Conservation (phyloP, 495 filamentous ascomycete genomes). For the Penicillium bovifimosum region DNA sequence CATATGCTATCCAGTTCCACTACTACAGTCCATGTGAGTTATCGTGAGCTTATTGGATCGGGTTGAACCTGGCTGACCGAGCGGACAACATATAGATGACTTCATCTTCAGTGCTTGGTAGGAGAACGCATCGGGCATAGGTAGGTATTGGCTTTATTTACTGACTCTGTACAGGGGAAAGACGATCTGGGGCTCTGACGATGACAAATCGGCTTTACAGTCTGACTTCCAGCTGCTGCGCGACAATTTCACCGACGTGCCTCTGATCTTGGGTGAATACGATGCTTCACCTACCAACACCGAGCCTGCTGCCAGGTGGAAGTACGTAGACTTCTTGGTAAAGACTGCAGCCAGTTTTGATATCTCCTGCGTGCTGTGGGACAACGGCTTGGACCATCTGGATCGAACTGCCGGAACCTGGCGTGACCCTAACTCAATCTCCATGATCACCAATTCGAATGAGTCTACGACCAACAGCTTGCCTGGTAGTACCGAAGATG, state of each 20-base stretch:
- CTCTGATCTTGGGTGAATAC: conserved; percentile 57
- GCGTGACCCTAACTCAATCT: conserved; percentile 45
- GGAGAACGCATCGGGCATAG: not conserved
- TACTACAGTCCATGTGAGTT: conserved; percentile 55
- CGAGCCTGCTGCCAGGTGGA: conserved; percentile 53
- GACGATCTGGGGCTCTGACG: conserved; percentile 53
- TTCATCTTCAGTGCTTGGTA: conserved; percentile 48
- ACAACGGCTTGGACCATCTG: conserved; percentile 45
- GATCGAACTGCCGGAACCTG: conserved; percentile 42
- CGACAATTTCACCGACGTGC: conserved; percentile 49
- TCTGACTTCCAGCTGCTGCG: conserved; percentile 47
- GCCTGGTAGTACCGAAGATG: conserved; percentile 48
- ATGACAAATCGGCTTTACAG: conserved; percentile 46
- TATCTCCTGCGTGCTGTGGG: conserved; percentile 51
- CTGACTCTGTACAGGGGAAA: conserved; percentile 41
- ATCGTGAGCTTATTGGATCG: not conserved
- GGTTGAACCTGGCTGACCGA: not conserved
- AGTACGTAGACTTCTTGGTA: conserved; percentile 52
- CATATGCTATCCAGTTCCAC: conserved; percentile 59
- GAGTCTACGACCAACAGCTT: conserved; percentile 46
- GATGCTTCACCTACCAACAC: conserved; percentile 42
- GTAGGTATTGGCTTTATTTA: not conserved
- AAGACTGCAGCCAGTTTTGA: conserved; percentile 41
- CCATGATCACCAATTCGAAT: conserved; percentile 42
- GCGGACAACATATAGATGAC: conserved; percentile 25